A percentile compares a stretch with the other conserved stretches of the same genome.
Evolutionary conservation across 1,284 basidiomycete species (phyloP).

Genomic region (Leccinum griseonigrum): DNA sequence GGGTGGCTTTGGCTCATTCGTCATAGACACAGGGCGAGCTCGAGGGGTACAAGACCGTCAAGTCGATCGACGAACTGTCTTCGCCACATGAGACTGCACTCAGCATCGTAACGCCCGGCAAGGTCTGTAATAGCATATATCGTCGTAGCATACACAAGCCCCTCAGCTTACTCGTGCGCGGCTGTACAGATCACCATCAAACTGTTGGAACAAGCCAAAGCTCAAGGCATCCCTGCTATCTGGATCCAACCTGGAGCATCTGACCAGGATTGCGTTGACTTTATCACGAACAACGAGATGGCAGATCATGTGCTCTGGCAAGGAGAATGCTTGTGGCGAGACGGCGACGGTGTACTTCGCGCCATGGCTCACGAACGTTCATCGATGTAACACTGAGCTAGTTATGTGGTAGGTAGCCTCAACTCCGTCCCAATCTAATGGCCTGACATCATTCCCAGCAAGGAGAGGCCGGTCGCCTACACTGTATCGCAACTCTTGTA

Average conservation of each 20-base stretch:
- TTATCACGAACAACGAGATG: slow-evolving; percentile 40
- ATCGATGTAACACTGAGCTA: slow-evolving; percentile 13
- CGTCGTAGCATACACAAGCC: background rate
- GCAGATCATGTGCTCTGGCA: slow-evolving; percentile 29
- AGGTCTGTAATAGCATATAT: slow-evolving; percentile 36
- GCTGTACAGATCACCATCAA: slow-evolving; percentile 59
- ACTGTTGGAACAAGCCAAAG: slow-evolving; percentile 62
- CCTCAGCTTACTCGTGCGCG: background rate
- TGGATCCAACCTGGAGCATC: slow-evolving; percentile 89
- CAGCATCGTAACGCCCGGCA: slow-evolving; percentile 76
- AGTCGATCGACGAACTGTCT: slow-evolving; percentile 55
- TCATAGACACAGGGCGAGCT: slow-evolving; percentile 61
- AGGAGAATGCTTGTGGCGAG: slow-evolving; percentile 33
- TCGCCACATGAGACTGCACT: slow-evolving; percentile 69
- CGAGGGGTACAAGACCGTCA: slow-evolving; percentile 57
- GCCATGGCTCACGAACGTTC: slow-evolving; percentile 20
- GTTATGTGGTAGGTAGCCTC: background rate
- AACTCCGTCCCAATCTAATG: background rate
- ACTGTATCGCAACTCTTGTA: background rate
- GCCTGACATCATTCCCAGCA: background rate
- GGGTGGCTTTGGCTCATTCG: slow-evolving; percentile 19
- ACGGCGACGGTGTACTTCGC: slow-evolving; percentile 27
- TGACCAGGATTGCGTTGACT: slow-evolving; percentile 51
- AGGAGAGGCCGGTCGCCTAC: background rate
- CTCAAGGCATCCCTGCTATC: slow-evolving; percentile 59